A percentile compares a stretch with the other conserved stretches of the same genome.
Evolutionary conservation across 179 eudicot species (phyloP).

Genomic region (Beta macrorhiza): DNA sequence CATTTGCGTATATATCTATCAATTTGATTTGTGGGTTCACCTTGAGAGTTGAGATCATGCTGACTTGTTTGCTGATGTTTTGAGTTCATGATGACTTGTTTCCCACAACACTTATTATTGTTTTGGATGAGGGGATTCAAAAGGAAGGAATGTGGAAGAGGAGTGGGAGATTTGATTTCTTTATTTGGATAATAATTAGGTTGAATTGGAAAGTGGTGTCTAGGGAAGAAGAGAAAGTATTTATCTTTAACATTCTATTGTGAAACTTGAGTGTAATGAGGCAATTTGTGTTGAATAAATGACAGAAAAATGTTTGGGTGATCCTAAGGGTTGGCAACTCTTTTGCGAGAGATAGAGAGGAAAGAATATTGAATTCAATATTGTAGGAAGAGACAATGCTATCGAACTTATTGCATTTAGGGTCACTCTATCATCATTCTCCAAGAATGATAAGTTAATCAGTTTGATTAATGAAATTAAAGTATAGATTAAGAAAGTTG

Average conservation of each 20-base stretch:
- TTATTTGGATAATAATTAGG: background rate
- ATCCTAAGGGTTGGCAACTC: too few relatives aligned
- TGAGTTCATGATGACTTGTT: background rate
- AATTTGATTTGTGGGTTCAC: conserved; percentile 1
- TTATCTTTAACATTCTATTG: background rate
- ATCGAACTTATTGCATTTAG: too few relatives aligned
- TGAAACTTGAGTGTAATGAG: background rate
- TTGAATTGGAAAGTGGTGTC: background rate
- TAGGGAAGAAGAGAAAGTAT: background rate
- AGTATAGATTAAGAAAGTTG: background rate
- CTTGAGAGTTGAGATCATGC: background rate
- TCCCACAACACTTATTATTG: background rate
- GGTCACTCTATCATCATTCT: too few relatives aligned
- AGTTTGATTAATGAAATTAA: background rate
- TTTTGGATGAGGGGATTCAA: background rate
- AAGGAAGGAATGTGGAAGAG: background rate
- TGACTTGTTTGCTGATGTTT: background rate
- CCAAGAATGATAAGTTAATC: background rate
- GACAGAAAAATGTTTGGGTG: too few relatives aligned
- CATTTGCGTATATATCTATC: background rate
- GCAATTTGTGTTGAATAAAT: too few relatives aligned
- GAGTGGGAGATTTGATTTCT: background rate
- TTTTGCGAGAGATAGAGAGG: too few relatives aligned
- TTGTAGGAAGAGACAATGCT: too few relatives aligned
- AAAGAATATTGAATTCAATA: too few relatives aligned